A percentile compares a stretch with the other conserved stretches of the same genome.
phyloP scores from a whole-genome alignment of 2,329 filamentous ascomycete genomes.

The Exserohilum turcica region DNA sequence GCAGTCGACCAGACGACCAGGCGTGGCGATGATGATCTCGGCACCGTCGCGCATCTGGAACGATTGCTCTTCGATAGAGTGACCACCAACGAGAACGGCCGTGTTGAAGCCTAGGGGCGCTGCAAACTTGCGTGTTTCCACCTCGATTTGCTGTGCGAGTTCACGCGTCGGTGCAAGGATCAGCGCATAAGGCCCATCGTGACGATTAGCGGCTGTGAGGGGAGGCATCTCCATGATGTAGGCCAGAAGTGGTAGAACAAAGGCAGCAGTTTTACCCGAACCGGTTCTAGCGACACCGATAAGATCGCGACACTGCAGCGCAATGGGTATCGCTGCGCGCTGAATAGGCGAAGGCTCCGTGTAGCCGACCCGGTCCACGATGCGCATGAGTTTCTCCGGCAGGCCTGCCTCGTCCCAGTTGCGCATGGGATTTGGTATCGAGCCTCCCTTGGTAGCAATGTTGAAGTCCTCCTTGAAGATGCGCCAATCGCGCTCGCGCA shows the following conservation, averaged over 20 bases:
- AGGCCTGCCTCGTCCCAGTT: slow-evolving; percentile 86
- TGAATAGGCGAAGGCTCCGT: slow-evolving; percentile 91
- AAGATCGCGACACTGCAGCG: slow-evolving; percentile 88
- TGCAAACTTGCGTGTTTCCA: slow-evolving; percentile 91
- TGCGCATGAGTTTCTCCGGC: slow-evolving; percentile 76
- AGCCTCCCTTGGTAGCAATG: slow-evolving; percentile 89
- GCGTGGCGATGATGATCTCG: slow-evolving; percentile 98
- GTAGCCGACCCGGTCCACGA: slow-evolving; percentile 86
- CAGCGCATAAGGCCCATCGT: slow-evolving; percentile 96
- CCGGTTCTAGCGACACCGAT: slow-evolving; percentile 97
- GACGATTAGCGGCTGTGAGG: slow-evolving; percentile 82
- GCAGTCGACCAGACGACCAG: slow-evolving; percentile 94
- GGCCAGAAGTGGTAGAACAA: slow-evolving; percentile 86
- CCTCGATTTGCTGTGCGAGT: slow-evolving; percentile 95
- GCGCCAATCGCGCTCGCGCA: slow-evolving; percentile 97
- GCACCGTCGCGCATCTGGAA: slow-evolving; percentile 89
- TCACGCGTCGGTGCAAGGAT: slow-evolving; percentile 96
- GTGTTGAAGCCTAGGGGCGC: slow-evolving; percentile 88
- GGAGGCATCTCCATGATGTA: slow-evolving; percentile 92
- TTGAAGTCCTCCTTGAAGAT: slow-evolving; percentile 99
- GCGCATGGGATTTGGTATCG: slow-evolving; percentile 94
- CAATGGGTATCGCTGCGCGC: slow-evolving; percentile 92
- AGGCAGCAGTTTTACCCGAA: slow-evolving; percentile 97
- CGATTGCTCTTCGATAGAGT: slow-evolving; percentile 90
- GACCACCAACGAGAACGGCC: slow-evolving; percentile 97